Evolutionary conservation across 208 protist genomes (phyloP).

Genomic region (Trypanosomatidae sp.): DNA sequence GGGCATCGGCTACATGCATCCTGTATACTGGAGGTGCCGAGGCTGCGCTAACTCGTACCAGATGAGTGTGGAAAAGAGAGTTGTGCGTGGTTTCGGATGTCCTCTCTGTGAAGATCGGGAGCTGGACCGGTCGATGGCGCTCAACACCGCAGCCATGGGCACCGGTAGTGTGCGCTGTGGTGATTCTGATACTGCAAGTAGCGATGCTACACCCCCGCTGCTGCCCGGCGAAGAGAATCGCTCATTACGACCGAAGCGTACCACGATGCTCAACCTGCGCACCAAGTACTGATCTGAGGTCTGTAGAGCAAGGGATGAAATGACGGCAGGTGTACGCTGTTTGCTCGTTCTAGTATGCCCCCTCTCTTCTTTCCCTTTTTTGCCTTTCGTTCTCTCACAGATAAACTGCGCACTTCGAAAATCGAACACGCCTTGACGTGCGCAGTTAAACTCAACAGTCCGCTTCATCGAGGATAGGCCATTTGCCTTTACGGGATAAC

Average conservation of each 20-base stretch:
- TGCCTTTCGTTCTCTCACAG: not conserved
- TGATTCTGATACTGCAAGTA: not conserved
- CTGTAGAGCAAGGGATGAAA: not conserved
- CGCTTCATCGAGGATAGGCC: not conserved
- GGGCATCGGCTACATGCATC: slow-evolving; percentile 71
- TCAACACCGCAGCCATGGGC: slow-evolving; percentile 1
- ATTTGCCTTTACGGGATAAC: not conserved
- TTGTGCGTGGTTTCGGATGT: slow-evolving; percentile 81
- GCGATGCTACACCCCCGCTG: not conserved
- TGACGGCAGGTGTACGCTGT: not conserved
- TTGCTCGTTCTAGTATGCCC: not conserved
- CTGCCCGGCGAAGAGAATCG: slow-evolving; percentile 67
- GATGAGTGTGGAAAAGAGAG: slow-evolving; percentile 91
- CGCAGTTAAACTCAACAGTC: not conserved
- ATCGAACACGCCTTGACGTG: not conserved
- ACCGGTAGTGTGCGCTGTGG: not conserved
- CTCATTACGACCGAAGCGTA: slow-evolving; percentile 68
- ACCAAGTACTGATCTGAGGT: slow-evolving; percentile 70
- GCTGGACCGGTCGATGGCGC: not conserved
- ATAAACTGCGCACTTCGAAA: not conserved
- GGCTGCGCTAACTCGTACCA: slow-evolving; percentile 51
- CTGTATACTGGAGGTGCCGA: slow-evolving; percentile 80
- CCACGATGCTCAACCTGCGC: slow-evolving; percentile 76
- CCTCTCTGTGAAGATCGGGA: slow-evolving; percentile 41
- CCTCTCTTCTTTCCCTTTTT: not conserved